A percentile compares a stretch with the other conserved stretches of the same genome.
Evolutionary conservation across 192 early-diverging fungal species (phyloP).

Genomic region (Hyaloraphidium curvatum): DNA sequence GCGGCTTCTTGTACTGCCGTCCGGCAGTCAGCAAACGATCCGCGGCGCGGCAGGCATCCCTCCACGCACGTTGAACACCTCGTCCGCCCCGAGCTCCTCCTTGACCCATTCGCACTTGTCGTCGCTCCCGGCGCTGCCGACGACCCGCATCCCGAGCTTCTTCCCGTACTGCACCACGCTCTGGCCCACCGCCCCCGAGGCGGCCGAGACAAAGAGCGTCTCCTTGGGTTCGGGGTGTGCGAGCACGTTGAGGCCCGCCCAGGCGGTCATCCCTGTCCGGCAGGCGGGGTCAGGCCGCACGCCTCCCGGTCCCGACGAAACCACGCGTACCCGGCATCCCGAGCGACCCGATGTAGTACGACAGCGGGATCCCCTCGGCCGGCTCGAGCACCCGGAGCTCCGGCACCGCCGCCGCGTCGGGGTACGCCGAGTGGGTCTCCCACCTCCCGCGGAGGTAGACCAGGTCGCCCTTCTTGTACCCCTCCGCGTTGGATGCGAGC

Average conservation of each 20-base stretch:
- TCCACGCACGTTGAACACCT: conserved; percentile 46
- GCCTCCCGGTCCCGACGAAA: too few species aligned
- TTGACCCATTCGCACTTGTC: conserved; percentile 57
- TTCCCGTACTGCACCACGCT: conserved; percentile 29
- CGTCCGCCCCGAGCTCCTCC: conserved; percentile 50
- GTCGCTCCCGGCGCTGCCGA: conserved; percentile 67
- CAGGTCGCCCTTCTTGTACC: too few species aligned
- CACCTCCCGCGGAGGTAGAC: too few species aligned
- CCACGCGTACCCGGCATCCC: too few species aligned
- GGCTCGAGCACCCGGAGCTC: too few species aligned
- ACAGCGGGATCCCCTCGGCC: conserved; percentile 24
- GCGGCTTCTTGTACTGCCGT: conserved; percentile 50
- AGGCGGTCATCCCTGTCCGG: conserved; percentile 8
- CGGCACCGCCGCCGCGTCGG: too few species aligned
- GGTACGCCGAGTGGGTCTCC: too few species aligned
- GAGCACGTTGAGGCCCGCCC: conserved; percentile 23
- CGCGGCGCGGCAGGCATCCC: not conserved
- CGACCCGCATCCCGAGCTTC: conserved; percentile 19
- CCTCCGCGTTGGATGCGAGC: too few species aligned
- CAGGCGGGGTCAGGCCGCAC: too few species aligned
- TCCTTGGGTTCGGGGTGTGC: conserved; percentile 62
- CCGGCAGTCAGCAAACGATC: not conserved
- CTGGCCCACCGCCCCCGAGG: conserved; percentile 55
- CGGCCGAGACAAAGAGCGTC: conserved; percentile 63
- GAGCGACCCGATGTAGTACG: conserved; percentile 38